These are phyloP conservation scores for Ilex paraguariensis DNA, from an alignment of 305 asterid genomes.

Conservation along the genomic window DNA sequence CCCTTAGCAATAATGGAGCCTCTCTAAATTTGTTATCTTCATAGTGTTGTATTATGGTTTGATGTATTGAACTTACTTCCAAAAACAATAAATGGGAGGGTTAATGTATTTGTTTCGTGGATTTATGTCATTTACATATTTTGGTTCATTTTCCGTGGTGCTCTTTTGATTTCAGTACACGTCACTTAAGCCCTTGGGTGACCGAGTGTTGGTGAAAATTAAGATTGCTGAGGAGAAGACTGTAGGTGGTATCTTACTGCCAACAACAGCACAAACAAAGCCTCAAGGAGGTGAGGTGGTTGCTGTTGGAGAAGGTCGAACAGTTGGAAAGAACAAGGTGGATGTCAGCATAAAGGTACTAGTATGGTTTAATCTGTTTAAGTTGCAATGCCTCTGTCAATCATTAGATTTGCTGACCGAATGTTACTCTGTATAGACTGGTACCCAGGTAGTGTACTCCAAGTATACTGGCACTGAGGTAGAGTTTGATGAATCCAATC, in stretches of 20 bases:
- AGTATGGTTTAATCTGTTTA: background rate
- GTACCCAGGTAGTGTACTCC: slow-evolving; percentile 78
- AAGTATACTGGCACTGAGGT: slow-evolving; percentile 96
- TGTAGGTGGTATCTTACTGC: slow-evolving; percentile 80
- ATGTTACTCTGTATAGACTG: slow-evolving; percentile 41
- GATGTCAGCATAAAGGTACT: slow-evolving; percentile 61
- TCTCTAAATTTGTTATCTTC: too few relatives aligned
- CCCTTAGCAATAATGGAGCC: too few relatives aligned
- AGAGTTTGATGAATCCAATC: slow-evolving; percentile 70
- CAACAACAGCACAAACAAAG: slow-evolving; percentile 63
- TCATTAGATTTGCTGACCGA: slow-evolving; percentile 1
- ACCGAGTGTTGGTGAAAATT: slow-evolving; percentile 77
- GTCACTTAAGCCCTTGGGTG: slow-evolving; percentile 85
- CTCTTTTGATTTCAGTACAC: slow-evolving; percentile 53
- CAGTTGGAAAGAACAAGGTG: slow-evolving; percentile 65
- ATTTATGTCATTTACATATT: background rate
- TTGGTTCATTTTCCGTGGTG: background rate
- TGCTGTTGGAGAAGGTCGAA: slow-evolving; percentile 91
- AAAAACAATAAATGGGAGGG: too few relatives aligned
- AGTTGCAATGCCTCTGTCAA: background rate
- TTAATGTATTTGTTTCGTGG: background rate
- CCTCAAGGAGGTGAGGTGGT: slow-evolving; percentile 90
- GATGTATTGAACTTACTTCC: background rate
- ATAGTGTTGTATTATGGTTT: too few relatives aligned
- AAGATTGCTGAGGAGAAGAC: slow-evolving; percentile 75